Conservation (phyloP, 306 rosid genomes). For the Quercus alba region DNA sequence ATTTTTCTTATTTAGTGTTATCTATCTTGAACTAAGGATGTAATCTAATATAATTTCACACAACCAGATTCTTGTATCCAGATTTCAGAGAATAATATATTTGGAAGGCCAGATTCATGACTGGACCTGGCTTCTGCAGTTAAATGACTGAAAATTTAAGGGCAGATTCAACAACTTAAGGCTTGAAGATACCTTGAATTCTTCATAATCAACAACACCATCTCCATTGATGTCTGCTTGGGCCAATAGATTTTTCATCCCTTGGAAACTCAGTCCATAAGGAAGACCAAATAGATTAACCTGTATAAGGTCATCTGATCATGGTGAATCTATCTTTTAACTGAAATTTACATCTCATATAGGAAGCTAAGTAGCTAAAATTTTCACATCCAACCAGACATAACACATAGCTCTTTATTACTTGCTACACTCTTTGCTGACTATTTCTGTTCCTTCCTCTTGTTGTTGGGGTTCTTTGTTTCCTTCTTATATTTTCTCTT, state of each 20-base stretch:
- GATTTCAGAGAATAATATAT: not conserved
- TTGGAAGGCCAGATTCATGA: not conserved
- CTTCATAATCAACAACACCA: conserved; percentile 64
- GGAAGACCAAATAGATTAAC: conserved; percentile 66
- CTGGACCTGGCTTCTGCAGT: not conserved
- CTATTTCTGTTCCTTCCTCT: not conserved
- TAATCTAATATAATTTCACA: not conserved
- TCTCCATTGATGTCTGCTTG: conserved; percentile 78
- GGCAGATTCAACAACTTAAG: conserved; percentile 6
- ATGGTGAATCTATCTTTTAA: conserved; percentile 11
- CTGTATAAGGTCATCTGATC: conserved; percentile 33
- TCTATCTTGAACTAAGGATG: not conserved
- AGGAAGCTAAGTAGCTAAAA: not conserved
- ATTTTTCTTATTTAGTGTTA: not conserved
- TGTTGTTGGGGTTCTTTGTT: not conserved
- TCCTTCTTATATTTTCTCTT: too few species aligned
- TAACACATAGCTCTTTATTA: too few species aligned
- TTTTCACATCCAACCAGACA: not conserved
- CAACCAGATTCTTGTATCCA: not conserved
- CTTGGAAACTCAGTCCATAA: conserved; percentile 71
- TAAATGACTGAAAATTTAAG: not conserved
- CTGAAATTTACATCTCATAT: not conserved
- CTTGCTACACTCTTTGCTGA: not conserved
- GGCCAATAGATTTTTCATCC: conserved; percentile 73
- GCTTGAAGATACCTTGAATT: conserved; percentile 64